Evolutionary conservation across 306 rosid genomes (phyloP).

Genomic region (Citrullus colocynthis): DNA sequence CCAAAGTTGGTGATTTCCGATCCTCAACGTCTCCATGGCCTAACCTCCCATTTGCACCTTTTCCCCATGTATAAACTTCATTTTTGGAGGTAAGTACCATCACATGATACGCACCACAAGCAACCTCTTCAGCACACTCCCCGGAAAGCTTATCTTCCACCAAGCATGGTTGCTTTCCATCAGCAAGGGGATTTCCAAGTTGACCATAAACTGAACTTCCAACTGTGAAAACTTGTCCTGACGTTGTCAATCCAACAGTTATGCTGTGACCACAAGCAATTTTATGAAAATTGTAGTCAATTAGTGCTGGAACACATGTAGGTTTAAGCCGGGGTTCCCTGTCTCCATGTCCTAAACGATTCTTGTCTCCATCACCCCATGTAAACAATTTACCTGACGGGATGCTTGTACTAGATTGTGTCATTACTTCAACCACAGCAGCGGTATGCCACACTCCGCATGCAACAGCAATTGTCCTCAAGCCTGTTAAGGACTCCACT

Average conservation of each 20-base stretch:
- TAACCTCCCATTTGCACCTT: slow-evolving; percentile 94
- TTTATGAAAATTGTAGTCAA: slow-evolving; percentile 73
- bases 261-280: slow-evolving; percentile 93
- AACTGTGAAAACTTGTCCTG: slow-evolving; percentile 80
- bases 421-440: slow-evolving; percentile 88
- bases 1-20: slow-evolving; percentile 60
- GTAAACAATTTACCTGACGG: slow-evolving; percentile 94
- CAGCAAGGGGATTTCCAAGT: slow-evolving; percentile 70
- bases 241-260: slow-evolving; percentile 78
- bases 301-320: slow-evolving; percentile 75
- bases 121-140: slow-evolving; percentile 84
- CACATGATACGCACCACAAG: slow-evolving; percentile 96
- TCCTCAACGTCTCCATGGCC: slow-evolving; percentile 89
- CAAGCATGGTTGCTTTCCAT: slow-evolving; percentile 61
- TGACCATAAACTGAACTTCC: slow-evolving; percentile 97
- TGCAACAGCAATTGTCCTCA: slow-evolving; percentile 85
- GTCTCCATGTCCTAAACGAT: slow-evolving; percentile 95
- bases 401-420: slow-evolving; percentile 71
- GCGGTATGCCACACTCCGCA: slow-evolving; percentile 99
- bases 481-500: slow-evolving; percentile 92
- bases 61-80: slow-evolving; percentile 97
- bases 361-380: slow-evolving; percentile 99
- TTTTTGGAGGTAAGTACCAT: slow-evolving; percentile 81
- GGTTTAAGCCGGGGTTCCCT: slow-evolving; percentile 87
- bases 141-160: slow-evolving; percentile 72